Evolutionary conservation across 179 eudicot species (phyloP).

Genomic region (Amaranthus tricolor): DNA sequence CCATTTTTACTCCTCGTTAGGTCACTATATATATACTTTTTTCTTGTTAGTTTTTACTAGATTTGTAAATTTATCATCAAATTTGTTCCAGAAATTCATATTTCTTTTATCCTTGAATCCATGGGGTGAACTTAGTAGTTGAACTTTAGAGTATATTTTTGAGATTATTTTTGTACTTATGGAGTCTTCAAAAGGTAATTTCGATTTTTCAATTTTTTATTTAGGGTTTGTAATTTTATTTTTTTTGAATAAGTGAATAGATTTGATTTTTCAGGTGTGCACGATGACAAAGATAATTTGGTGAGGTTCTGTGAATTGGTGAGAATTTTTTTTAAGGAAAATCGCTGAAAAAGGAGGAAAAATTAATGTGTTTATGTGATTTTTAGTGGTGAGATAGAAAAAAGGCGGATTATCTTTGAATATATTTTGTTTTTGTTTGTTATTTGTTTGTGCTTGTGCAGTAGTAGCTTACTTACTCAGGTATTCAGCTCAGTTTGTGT

Average conservation of each 20-base stretch:
- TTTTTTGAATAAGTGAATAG: neutral
- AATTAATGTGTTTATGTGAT: neutral
- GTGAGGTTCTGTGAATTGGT: conserved; percentile 60
- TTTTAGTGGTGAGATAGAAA: neutral
- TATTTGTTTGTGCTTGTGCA: conserved; percentile 45
- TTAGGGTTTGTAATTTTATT: neutral
- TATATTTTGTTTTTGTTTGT: conserved; percentile 29
- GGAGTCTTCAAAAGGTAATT: conserved; percentile 24
- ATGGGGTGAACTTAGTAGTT: conserved; percentile 31
- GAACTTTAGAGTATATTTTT: conserved; percentile 15
- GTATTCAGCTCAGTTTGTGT: conserved; percentile 26
- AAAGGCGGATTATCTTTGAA: conserved; percentile 24
- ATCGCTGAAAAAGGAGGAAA: neutral
- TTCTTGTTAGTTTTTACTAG: neutral
- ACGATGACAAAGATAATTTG: conserved; percentile 44
- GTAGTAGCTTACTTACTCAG: conserved; percentile 44
- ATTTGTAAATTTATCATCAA: neutral
- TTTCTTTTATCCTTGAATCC: conserved; percentile 4
- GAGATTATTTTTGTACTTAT: neutral
- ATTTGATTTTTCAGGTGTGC: conserved; percentile 43
- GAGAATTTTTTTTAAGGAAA: conserved; percentile 18
- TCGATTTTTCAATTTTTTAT: neutral
- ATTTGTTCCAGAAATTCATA: neutral
- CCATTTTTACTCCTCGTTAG: neutral
- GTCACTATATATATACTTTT: neutral